Evolutionary conservation across 306 rosid species (phyloP).

Genomic region (Benincasa hispida): DNA sequence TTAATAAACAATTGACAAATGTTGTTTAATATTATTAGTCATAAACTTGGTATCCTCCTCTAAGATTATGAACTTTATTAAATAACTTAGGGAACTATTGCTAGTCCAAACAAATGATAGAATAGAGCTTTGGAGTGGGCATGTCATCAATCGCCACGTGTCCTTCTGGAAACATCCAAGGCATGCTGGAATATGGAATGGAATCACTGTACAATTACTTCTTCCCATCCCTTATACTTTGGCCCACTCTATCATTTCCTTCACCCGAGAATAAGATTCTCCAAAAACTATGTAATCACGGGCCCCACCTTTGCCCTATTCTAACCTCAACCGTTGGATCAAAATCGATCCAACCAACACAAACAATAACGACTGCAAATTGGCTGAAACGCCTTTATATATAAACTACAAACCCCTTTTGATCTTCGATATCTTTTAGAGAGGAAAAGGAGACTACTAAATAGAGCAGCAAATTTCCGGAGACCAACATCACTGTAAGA

Average conservation of each 20-base stretch:
- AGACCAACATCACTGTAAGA: neutral
- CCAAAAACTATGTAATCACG: neutral
- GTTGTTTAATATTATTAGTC: too few relatives aligned
- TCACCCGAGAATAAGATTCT: neutral
- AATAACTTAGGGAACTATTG: too few relatives aligned
- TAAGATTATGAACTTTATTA: too few relatives aligned
- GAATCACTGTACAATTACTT: neutral
- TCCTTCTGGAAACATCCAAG: conserved; percentile 23
- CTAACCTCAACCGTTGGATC: neutral
- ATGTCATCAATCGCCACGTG: conserved; percentile 22
- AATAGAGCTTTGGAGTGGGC: neutral
- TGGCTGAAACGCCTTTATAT: too few relatives aligned
- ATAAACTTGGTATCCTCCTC: too few relatives aligned
- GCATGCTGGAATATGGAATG: conserved; percentile 14
- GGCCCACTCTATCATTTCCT: conserved; percentile 1
- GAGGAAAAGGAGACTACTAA: neutral
- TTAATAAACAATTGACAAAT: too few relatives aligned
- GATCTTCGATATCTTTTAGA: neutral
- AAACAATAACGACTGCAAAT: too few relatives aligned
- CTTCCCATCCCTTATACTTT: neutral
- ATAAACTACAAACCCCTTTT: neutral
- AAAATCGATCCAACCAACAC: too few relatives aligned
- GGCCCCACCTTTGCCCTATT: neutral
- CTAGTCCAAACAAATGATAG: neutral
- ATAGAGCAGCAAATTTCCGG: neutral